These are phyloP conservation scores for Cephalotrichum gorgonifer DNA, from an alignment of 2,329 filamentous ascomycete genomes.

Conservation along the genomic window DNA sequence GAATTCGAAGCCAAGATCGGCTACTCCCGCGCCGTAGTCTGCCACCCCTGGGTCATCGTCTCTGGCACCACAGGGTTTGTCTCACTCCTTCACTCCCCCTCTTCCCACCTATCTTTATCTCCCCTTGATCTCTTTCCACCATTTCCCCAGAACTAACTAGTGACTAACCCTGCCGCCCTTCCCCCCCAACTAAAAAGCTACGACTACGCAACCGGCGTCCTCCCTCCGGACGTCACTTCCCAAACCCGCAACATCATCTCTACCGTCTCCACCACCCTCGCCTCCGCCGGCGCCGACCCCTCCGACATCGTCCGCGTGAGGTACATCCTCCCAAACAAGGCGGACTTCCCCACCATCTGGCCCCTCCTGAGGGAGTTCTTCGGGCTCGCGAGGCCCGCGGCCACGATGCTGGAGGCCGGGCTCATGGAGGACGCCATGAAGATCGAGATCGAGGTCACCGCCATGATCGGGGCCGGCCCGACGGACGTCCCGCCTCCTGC, in stretches of 20 bases:
- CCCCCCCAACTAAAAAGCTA: conserved; percentile 24
- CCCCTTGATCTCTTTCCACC: neutral
- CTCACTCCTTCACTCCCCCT: neutral
- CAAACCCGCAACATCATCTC: conserved; percentile 38
- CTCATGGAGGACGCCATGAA: conserved; percentile 39
- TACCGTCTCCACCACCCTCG: conserved; percentile 35
- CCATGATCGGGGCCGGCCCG: conserved; percentile 9
- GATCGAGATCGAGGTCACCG: conserved; percentile 33
- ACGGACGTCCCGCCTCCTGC: neutral
- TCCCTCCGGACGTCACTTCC: conserved; percentile 31
- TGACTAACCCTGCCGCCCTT: neutral
- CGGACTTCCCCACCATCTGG: conserved; percentile 38
- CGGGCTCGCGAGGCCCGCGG: conserved; percentile 37
- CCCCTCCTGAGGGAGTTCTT: conserved; percentile 38
- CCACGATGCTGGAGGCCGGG: conserved; percentile 40
- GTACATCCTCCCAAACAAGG: conserved; percentile 38
- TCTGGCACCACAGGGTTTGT: conserved; percentile 40
- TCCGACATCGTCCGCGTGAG: conserved; percentile 39
- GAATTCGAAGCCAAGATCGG: conserved; percentile 41
- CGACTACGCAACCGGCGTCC: conserved; percentile 34
- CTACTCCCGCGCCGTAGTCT: conserved; percentile 42
- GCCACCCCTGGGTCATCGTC: conserved; percentile 40
- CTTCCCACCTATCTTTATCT: neutral
- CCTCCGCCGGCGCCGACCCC: conserved; percentile 29
- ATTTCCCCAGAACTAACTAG: neutral